These are phyloP conservation scores for Naganishia friedmannii DNA, from an alignment of 768 basidiomycete genomes.

Conservation along the genomic window DNA sequence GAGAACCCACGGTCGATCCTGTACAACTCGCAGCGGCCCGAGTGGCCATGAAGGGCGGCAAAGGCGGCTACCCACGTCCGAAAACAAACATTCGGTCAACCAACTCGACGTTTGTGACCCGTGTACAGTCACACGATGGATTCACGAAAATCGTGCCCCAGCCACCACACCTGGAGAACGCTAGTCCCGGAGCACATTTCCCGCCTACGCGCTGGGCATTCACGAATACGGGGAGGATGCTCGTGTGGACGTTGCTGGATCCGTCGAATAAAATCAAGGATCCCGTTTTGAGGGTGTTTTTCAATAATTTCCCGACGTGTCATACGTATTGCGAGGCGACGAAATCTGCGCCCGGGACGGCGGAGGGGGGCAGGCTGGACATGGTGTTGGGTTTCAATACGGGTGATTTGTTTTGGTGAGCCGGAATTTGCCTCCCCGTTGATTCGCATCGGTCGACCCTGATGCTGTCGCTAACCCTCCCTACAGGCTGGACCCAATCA, in stretches of 20 bases:
- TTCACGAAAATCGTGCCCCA: conserved; percentile 62
- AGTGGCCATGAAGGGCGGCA: conserved; percentile 14
- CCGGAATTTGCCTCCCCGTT: not conserved
- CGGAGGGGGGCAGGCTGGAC: conserved; percentile 59
- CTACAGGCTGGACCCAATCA: conserved; percentile 60
- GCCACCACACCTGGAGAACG: conserved; percentile 35
- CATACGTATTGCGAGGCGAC: conserved; percentile 80
- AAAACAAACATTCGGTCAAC: conserved; percentile 88
- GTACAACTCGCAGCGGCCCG: conserved; percentile 23
- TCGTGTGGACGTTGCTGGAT: conserved; percentile 5
- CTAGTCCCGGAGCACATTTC: not conserved
- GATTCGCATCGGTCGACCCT: not conserved
- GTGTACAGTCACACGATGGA: conserved; percentile 77
- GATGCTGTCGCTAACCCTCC: not conserved
- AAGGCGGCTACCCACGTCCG: conserved; percentile 59
- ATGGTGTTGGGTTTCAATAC: conserved; percentile 87
- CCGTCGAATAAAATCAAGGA: conserved; percentile 59
- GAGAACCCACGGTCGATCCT: conserved; percentile 1
- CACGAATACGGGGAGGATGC: conserved; percentile 14
- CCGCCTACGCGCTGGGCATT: conserved; percentile 27
- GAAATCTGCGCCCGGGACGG: conserved; percentile 59
- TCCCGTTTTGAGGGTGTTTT: conserved; percentile 76
- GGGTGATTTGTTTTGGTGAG: conserved; percentile 85
- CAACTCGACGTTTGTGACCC: conserved; percentile 85
- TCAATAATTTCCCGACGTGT: conserved; percentile 83